phyloP scores from a whole-genome alignment of 2,329 filamentous ascomycete genomes.

The Plectosphaerella sp. region DNA sequence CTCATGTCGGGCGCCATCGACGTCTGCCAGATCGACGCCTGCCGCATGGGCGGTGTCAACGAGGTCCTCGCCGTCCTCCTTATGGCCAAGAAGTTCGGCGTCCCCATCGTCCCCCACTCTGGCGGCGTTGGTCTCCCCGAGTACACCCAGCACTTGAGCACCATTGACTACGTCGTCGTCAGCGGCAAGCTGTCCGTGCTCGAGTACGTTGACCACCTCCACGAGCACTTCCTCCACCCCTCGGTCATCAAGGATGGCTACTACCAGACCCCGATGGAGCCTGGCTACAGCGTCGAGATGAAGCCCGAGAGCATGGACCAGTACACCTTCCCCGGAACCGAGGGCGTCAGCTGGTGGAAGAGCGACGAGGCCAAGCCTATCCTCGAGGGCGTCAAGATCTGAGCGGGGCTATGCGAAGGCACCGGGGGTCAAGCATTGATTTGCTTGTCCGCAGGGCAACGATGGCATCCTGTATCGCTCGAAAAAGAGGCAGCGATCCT shows the following conservation, averaged over 20 bases:
- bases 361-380: slow-evolving; percentile 74
- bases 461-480: slow-evolving; percentile 24
- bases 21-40: slow-evolving; percentile 86
- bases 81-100: slow-evolving; percentile 72
- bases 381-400: slow-evolving; percentile 58
- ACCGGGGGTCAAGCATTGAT: slow-evolving; percentile 8
- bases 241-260: slow-evolving; percentile 77
- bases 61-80: slow-evolving; percentile 88
- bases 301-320: slow-evolving; percentile 80
- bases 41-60: slow-evolving; percentile 84
- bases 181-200: slow-evolving; percentile 75
- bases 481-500: slow-evolving; percentile 9
- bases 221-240: slow-evolving; percentile 88
- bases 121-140: slow-evolving; percentile 88
- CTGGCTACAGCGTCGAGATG: slow-evolving; percentile 94
- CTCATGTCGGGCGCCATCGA: slow-evolving; percentile 77
- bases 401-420: slow-evolving; percentile 7
- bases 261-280: slow-evolving; percentile 77
- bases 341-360: slow-evolving; percentile 82
- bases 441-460: slow-evolving; percentile 23
- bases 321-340: slow-evolving; percentile 71
- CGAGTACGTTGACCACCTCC: slow-evolving; percentile 89
- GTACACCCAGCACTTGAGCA: slow-evolving; percentile 89
- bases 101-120: slow-evolving; percentile 85
- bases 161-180: slow-evolving; percentile 88